Conservation (phyloP, 179 eudicot genomes). For the Patellifolia procumbens region DNA sequence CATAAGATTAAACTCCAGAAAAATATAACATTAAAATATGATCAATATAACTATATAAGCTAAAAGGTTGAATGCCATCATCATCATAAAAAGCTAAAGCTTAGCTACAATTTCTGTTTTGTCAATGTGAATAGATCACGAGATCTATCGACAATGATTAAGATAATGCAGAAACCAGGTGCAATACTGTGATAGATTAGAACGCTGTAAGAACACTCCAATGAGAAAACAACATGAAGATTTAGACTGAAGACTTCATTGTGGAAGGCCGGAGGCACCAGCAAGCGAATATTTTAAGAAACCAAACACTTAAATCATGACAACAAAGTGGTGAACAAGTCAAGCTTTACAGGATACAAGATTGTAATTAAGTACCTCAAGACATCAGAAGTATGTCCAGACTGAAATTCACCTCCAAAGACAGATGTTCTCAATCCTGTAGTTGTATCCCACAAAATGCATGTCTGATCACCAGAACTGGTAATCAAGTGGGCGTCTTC, state of each 20-base stretch:
- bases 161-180: not conserved
- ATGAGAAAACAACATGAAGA: not conserved
- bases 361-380: constrained; percentile 51
- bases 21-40: not conserved
- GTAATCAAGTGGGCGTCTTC: constrained; percentile 84
- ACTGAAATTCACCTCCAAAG: constrained; percentile 97
- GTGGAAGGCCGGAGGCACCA: constrained; percentile 1
- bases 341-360: not conserved
- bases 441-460: constrained; percentile 92
- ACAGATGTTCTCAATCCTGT: constrained; percentile 90
- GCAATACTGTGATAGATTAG: not conserved
- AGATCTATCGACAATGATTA: not conserved
- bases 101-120: not conserved
- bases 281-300: not conserved
- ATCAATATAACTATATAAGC: not conserved
- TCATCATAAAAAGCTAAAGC: constrained; percentile 15
- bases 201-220: not conserved
- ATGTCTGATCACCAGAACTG: constrained; percentile 88
- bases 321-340: not conserved
- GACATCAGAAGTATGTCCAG: constrained; percentile 92
- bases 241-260: not conserved
- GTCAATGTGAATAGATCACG: not conserved
- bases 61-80: not conserved
- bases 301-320: not conserved
- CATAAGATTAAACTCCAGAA: not conserved